Conservation (phyloP, 805 yeast genomes). For the Millerago galiae region DNA sequence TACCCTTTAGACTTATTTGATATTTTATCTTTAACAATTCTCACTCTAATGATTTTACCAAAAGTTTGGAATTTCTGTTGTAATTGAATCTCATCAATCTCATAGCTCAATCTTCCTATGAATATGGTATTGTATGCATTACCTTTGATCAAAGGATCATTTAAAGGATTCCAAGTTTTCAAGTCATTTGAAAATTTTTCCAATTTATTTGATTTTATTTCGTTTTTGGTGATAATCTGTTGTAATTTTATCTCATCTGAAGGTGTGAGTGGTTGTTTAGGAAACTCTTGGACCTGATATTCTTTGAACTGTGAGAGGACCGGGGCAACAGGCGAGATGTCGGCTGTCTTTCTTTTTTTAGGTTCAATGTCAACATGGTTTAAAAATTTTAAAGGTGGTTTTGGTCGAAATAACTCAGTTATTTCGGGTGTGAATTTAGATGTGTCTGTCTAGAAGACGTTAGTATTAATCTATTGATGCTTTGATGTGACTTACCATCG, state of each 20-base stretch:
- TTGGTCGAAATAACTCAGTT: constrained; percentile 31
- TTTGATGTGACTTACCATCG: not conserved
- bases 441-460: constrained; percentile 26
- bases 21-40: constrained; percentile 50
- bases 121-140: constrained; percentile 80
- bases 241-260: constrained; percentile 24
- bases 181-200: constrained; percentile 30
- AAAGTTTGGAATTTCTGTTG: constrained; percentile 52
- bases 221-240: constrained; percentile 23
- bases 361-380: constrained; percentile 19
- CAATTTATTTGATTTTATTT: constrained; percentile 17
- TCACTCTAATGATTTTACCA: constrained; percentile 61
- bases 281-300: constrained; percentile 17
- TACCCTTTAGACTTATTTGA: constrained; percentile 67
- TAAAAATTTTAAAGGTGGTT: constrained; percentile 17
- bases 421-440: constrained; percentile 36
- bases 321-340: constrained; percentile 13
- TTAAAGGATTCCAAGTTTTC: constrained; percentile 45
- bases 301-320: constrained; percentile 24
- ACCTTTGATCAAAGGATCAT: constrained; percentile 51
- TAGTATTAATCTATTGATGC: not conserved
- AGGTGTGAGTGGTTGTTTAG: constrained; percentile 8
- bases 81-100: constrained; percentile 60
- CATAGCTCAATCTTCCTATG: constrained; percentile 64
- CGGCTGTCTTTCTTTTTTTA: constrained; percentile 11